phyloP scores from a whole-genome alignment of 768 basidiomycete species.

The Favolaschia claudopus region DNA sequence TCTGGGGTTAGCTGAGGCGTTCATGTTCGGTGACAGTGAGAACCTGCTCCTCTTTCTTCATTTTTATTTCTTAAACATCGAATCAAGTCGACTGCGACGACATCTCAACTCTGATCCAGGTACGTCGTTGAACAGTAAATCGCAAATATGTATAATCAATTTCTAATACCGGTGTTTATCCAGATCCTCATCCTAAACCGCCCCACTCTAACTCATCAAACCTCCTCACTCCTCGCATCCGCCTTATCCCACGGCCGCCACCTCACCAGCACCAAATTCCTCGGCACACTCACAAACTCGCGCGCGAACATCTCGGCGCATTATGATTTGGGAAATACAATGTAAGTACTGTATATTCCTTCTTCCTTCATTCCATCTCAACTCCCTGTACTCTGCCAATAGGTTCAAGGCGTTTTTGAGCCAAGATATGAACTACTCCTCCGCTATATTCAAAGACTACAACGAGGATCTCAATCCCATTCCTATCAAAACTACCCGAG shows the following conservation, averaged over 20 bases:
- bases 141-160: background rate
- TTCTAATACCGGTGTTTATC: background rate
- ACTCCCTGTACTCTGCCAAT: background rate
- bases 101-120: slow-evolving; percentile 24
- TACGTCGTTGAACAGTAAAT: background rate
- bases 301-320: slow-evolving; percentile 61
- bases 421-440: slow-evolving; percentile 65
- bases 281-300: slow-evolving; percentile 54
- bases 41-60: background rate
- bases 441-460: slow-evolving; percentile 50
- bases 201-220: background rate
- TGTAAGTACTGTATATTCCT: slow-evolving; percentile 42
- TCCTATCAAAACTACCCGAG: slow-evolving; percentile 25
- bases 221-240: slow-evolving; percentile 19
- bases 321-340: slow-evolving; percentile 62
- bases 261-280: slow-evolving; percentile 40
- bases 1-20: slow-evolving; percentile 22
- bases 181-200: slow-evolving; percentile 28
- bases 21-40: slow-evolving; percentile 27
- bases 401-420: slow-evolving; percentile 44
- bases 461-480: slow-evolving; percentile 52
- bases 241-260: slow-evolving; percentile 16
- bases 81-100: slow-evolving; percentile 25
- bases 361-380: background rate
- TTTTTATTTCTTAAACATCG: background rate